Percentiles rank a stretch among this genome's conserved stretches.
These are phyloP conservation scores for Globisporangium iwayamae DNA, from an alignment of 352 stramenopile genomes.

Conservation along the genomic window DNA sequence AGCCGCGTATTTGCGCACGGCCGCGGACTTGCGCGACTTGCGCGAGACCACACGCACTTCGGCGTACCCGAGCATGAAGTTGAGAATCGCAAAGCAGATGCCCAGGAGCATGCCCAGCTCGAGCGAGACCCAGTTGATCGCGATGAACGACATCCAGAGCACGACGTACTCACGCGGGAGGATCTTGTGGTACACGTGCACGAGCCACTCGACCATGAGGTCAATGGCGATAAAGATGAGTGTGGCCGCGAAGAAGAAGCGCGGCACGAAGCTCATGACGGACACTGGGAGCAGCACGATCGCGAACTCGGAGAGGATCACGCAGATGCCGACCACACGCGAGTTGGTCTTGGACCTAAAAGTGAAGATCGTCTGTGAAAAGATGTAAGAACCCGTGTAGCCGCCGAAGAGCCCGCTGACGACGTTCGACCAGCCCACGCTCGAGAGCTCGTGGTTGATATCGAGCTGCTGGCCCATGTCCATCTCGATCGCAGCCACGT, in stretches of 20 bases:
- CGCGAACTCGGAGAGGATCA: conserved; percentile 86
- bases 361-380: conserved; percentile 98
- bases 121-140: conserved; percentile 94
- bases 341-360: conserved; percentile 91
- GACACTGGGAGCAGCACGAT: conserved; percentile 90
- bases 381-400: conserved; percentile 99
- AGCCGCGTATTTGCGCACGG: conserved; percentile 63
- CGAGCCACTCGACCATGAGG: conserved; percentile 97
- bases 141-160: conserved; percentile 90
- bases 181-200: conserved; percentile 81
- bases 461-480: conserved; percentile 93
- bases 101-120: conserved; percentile 94
- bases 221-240: conserved; percentile 97
- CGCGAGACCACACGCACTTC: conserved; percentile 69
- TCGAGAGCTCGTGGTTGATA: conserved; percentile 93
- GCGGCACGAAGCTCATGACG: conserved; percentile 94
- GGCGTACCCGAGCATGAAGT: conserved; percentile 80
- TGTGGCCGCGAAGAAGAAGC: conserved; percentile 97
- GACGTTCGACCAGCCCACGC: conserved; percentile 96
- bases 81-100: conserved; percentile 86
- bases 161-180: conserved; percentile 91
- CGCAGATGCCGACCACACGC: conserved; percentile 87
- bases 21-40: conserved; percentile 48
- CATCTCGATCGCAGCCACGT: conserved; percentile 97
- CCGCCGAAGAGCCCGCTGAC: conserved; percentile 93